Evolutionary conservation across 345 rosid species (phyloP).

Genomic region (Populus nigra): DNA sequence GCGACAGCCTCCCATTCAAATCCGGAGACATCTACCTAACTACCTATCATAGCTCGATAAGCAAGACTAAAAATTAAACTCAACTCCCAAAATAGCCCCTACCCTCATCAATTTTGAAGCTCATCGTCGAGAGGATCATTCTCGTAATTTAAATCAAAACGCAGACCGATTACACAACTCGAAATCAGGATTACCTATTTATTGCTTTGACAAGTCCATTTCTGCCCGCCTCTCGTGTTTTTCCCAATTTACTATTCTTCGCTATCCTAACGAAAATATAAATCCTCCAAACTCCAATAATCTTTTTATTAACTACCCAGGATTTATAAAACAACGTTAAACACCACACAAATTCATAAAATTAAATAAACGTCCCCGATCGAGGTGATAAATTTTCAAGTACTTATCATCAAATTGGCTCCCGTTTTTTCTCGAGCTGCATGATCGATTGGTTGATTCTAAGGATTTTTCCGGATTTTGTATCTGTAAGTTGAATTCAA

Average conservation of each 20-base stretch:
- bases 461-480: neutral
- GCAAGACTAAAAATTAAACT: neutral
- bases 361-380: neutral
- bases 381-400: neutral
- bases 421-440: neutral
- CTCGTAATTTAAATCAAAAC: neutral
- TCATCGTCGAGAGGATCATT: neutral
- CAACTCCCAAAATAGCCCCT: neutral
- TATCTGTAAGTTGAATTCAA: slow-evolving; percentile 29
- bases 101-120: neutral
- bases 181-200: neutral
- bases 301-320: neutral
- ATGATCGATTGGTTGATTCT: neutral
- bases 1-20: neutral
- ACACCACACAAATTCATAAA: neutral
- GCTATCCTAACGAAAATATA: neutral
- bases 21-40: neutral
- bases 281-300: neutral
- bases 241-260: neutral
- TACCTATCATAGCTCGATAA: neutral
- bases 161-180: neutral
- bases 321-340: neutral
- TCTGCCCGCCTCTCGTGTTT: neutral
- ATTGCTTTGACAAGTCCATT: neutral
- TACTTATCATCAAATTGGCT: neutral